These are phyloP conservation scores for Pelargonium nanum DNA, from an alignment of 345 rosid species.

Conservation along the genomic window DNA sequence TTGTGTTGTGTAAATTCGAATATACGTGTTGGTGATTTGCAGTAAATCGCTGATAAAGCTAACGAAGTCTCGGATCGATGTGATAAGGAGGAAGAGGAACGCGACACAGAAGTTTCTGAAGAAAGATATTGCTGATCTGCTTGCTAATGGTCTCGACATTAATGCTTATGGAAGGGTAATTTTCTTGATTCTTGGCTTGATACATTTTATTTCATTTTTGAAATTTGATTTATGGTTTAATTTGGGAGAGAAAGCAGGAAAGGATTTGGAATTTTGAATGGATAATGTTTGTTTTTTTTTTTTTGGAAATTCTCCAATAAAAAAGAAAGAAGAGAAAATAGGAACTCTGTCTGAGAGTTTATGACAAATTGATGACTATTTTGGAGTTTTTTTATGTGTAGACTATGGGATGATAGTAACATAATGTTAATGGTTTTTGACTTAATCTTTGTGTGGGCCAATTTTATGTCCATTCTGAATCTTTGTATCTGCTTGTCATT, in stretches of 20 bases:
- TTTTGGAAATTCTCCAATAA: too few species aligned
- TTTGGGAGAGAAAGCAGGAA: neutral
- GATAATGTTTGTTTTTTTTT: too few species aligned
- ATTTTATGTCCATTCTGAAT: neutral
- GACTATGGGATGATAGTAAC: too few species aligned
- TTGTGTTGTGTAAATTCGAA: slow-evolving; percentile 1
- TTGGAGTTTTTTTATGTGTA: too few species aligned
- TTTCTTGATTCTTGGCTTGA: neutral
- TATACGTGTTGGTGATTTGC: too few species aligned
- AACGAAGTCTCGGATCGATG: slow-evolving; percentile 75
- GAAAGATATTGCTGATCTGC: slow-evolving; percentile 86
- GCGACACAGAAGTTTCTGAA: slow-evolving; percentile 81
- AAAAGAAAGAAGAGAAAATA: neutral
- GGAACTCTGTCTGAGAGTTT: neutral
- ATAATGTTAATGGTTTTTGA: too few species aligned
- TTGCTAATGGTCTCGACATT: slow-evolving; percentile 68
- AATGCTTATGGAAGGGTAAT: slow-evolving; percentile 73
- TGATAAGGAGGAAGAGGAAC: slow-evolving; percentile 66
- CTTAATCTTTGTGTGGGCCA: neutral
- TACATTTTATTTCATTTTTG: too few species aligned
- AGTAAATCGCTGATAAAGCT: slow-evolving; percentile 56
- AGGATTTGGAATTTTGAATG: too few species aligned
- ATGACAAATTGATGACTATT: neutral
- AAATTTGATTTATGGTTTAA: too few species aligned
- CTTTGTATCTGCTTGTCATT: neutral